Evolutionary conservation across 2,329 filamentous ascomycete genomes (phyloP).

Genomic region (Botrytis cinerea): DNA sequence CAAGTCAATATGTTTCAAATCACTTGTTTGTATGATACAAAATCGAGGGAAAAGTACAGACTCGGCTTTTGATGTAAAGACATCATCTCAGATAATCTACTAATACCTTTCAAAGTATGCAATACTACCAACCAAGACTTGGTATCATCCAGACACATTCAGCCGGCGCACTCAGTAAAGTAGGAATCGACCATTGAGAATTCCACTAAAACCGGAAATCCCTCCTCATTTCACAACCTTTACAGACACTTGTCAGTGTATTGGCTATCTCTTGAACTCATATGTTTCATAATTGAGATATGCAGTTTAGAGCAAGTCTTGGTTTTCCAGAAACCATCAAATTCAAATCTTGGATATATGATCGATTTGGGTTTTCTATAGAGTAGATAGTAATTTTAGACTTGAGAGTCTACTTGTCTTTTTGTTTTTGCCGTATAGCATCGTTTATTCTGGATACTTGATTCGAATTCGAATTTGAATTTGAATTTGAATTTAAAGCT

Average conservation of each 20-base stretch:
- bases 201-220: background rate
- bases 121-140: background rate
- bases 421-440: background rate
- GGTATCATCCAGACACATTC: background rate
- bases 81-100: background rate
- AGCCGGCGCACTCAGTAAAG: background rate
- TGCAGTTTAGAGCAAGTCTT: background rate
- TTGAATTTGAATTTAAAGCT: background rate
- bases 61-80: background rate
- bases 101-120: background rate
- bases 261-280: background rate
- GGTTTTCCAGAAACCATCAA: background rate
- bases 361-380: background rate
- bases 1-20: background rate
- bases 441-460: background rate
- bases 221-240: background rate
- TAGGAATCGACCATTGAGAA: background rate
- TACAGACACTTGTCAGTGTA: background rate
- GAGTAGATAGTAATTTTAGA: fast-evolving
- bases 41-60: background rate
- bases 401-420: fast-evolving
- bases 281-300: background rate
- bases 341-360: background rate
- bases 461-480: background rate
- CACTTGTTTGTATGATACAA: background rate